phyloP scores from a whole-genome alignment of 495 filamentous ascomycete genomes.

The Daldinia vernicosa region DNA sequence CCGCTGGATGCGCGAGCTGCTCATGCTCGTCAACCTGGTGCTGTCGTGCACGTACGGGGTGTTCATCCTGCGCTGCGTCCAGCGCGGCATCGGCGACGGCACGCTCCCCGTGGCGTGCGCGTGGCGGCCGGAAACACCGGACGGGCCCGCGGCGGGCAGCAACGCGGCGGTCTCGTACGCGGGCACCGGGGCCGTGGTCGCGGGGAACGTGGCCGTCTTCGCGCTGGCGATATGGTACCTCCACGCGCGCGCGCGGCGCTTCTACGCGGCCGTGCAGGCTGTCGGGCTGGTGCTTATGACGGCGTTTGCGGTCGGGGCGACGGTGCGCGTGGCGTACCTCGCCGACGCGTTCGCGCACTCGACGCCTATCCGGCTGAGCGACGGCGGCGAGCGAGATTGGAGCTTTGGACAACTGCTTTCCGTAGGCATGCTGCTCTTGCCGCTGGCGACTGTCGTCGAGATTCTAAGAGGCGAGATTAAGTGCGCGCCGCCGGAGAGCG shows the following conservation, averaged over 20 bases:
- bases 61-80: conserved; percentile 58
- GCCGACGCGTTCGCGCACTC: conserved; percentile 62
- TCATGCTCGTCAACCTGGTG: conserved; percentile 67
- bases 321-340: conserved; percentile 58
- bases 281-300: conserved; percentile 58
- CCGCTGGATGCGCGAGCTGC: conserved; percentile 65
- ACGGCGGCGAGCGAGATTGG: conserved; percentile 63
- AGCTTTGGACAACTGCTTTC: conserved; percentile 66
- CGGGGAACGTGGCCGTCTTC: conserved; percentile 60
- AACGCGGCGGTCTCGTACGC: conserved; percentile 55
- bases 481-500: conserved; percentile 46
- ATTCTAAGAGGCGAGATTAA: conserved; percentile 62
- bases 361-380: conserved; percentile 50
- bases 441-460: conserved; percentile 63
- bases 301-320: conserved; percentile 60
- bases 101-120: conserved; percentile 65
- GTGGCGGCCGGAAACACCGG: conserved; percentile 47
- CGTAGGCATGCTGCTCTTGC: conserved; percentile 62
- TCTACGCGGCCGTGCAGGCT: conserved; percentile 57
- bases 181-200: conserved; percentile 63
- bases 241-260: conserved; percentile 56
- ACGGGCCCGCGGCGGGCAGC: background rate
- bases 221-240: conserved; percentile 64
- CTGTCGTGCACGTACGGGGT: conserved; percentile 60
- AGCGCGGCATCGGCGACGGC: conserved; percentile 53